These are phyloP conservation scores for Omphalotus guepiniiformis DNA, from an alignment of 768 basidiomycete genomes.

Conservation along the genomic window DNA sequence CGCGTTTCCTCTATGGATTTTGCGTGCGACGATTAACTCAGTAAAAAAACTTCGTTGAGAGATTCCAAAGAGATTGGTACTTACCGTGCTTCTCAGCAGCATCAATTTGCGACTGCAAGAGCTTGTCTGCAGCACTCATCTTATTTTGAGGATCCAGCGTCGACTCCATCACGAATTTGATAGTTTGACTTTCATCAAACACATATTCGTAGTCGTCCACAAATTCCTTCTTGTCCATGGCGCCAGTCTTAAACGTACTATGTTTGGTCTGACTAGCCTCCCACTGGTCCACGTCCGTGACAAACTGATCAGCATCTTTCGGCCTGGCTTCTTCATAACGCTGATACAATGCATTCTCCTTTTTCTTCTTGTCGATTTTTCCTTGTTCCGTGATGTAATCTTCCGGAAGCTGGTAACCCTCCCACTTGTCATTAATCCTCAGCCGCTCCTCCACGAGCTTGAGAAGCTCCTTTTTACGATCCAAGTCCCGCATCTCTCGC, in stretches of 20 bases:
- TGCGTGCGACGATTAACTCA: constrained; percentile 30
- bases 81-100: constrained; percentile 87
- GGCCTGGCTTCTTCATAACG: constrained; percentile 93
- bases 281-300: constrained; percentile 98
- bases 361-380: constrained; percentile 96
- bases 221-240: constrained; percentile 80
- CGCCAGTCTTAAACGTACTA: constrained; percentile 87
- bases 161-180: constrained; percentile 88
- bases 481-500: constrained; percentile 75
- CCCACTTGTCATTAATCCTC: constrained; percentile 91
- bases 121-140: constrained; percentile 81
- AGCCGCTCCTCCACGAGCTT: constrained; percentile 90
- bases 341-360: constrained; percentile 85
- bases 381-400: constrained; percentile 99
- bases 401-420: constrained; percentile 95
- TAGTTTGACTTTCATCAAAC: constrained; percentile 96
- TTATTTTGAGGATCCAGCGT: constrained; percentile 61
- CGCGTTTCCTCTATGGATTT: constrained; percentile 90
- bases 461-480: constrained; percentile 88
- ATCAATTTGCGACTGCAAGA: constrained; percentile 84
- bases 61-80: constrained; percentile 22
- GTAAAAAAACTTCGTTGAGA: neutral
- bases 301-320: constrained; percentile 91
- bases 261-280: constrained; percentile 88
- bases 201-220: constrained; percentile 94